A percentile compares a stretch with the other conserved stretches of the same genome.
Conservation (phyloP, 148 eudicot species). For the Amaranthus hypochondriacus region DNA sequence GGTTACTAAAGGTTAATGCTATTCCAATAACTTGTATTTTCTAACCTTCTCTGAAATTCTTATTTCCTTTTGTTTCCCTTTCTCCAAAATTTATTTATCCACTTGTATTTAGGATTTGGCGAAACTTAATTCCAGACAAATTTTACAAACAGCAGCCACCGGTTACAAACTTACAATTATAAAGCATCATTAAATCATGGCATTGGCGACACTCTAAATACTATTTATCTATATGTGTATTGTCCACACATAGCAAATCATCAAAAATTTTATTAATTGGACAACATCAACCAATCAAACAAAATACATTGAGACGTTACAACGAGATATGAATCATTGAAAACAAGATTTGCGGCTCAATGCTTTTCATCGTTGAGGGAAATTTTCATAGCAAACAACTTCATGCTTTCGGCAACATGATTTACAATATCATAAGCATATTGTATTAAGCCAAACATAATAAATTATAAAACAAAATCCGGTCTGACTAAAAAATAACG, state of each 20-base stretch:
- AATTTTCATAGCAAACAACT: not conserved
- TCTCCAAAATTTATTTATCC: no score
- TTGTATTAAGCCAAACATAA: not conserved
- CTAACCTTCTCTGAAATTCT: no score
- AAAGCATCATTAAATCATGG: not conserved
- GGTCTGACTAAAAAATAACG: not conserved
- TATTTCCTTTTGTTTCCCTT: no score
- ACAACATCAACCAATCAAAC: not conserved
- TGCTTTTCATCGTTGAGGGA: not conserved
- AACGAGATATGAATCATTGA: not conserved
- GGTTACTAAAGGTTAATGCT: no score
- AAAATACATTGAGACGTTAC: not conserved
- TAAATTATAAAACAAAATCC: not conserved
- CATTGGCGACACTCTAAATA: not conserved
- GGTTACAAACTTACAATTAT: not conserved
- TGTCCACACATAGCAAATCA: not conserved
- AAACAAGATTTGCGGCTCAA: no score
- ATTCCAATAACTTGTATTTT: no score
- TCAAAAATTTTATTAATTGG: not conserved
- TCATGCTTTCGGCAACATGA: not conserved
- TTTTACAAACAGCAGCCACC: not conserved
- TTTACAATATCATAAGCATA: not conserved
- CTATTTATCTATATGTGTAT: not conserved
- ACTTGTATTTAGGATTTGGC: no score
- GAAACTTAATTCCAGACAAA: no score